Conservation (phyloP, 2,329 filamentous ascomycete genomes). For the Whalleya microplaca region DNA sequence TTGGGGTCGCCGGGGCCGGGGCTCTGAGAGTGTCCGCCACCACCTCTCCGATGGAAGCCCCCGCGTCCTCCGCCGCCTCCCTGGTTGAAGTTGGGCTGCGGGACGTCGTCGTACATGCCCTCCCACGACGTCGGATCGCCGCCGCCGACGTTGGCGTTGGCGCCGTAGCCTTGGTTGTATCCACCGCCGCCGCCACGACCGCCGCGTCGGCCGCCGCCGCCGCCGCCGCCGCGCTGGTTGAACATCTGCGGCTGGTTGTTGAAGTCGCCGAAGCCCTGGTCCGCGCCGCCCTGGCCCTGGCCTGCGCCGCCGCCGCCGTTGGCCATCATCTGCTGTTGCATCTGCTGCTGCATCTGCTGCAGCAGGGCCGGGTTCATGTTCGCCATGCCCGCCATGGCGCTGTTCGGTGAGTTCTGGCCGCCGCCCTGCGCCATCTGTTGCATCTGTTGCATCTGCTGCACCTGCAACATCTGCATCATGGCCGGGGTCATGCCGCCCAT, state of each 20-base stretch:
- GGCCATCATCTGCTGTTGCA: constrained; percentile 46
- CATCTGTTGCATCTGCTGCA: constrained; percentile 74
- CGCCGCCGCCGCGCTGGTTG: constrained; percentile 33
- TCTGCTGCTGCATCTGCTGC: constrained; percentile 59
- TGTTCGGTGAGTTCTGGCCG: constrained; percentile 40
- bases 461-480: constrained; percentile 78
- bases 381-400: constrained; percentile 45
- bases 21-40: constrained; percentile 42
- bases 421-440: constrained; percentile 48
- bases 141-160: constrained; percentile 47
- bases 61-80: constrained; percentile 49
- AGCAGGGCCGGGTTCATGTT: constrained; percentile 59
- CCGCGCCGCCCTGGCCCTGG: constrained; percentile 41
- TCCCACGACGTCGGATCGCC: constrained; percentile 88
- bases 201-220: constrained; percentile 34
- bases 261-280: constrained; percentile 32
- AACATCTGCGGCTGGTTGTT: constrained; percentile 34
- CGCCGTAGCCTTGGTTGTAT: constrained; percentile 43
- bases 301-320: constrained; percentile 34
- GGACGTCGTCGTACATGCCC: constrained; percentile 97
- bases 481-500: constrained; percentile 70
- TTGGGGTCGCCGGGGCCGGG: constrained; percentile 53
- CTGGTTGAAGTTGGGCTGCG: constrained; percentile 71
- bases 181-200: constrained; percentile 38
- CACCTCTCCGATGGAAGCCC: constrained; percentile 42